Evolutionary conservation across 108 stramenopile genomes (phyloP).

Genomic region (Stephanodiscus triporus): DNA sequence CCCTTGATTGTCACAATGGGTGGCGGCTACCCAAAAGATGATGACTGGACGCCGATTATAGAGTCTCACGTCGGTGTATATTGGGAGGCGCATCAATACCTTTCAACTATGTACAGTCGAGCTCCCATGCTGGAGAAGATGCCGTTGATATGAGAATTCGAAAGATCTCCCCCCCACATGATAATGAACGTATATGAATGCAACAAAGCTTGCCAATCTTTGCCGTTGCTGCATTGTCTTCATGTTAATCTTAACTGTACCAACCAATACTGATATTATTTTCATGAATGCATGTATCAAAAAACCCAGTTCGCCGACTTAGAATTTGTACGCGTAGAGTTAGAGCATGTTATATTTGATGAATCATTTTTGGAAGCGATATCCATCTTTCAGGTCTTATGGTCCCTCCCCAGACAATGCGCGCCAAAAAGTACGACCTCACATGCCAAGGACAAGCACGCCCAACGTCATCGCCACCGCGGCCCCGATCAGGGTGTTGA

Average conservation of each 20-base stretch:
- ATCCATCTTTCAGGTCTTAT: not conserved
- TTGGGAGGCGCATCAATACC: conserved; percentile 65
- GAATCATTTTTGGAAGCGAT: too few relatives aligned
- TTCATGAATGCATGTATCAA: too few relatives aligned
- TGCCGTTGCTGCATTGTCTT: too few relatives aligned
- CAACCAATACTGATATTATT: too few relatives aligned
- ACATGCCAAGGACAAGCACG: conserved; percentile 20
- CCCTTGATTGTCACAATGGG: conserved; percentile 87
- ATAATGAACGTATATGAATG: too few relatives aligned
- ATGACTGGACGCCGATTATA: conserved; percentile 75
- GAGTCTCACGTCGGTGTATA: conserved; percentile 81
- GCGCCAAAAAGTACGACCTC: not conserved
- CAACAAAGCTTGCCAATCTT: too few relatives aligned
- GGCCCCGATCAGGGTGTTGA: conserved; percentile 93
- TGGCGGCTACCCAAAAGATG: conserved; percentile 79
- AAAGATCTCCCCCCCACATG: too few relatives aligned
- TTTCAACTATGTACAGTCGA: conserved; percentile 4
- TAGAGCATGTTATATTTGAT: too few relatives aligned
- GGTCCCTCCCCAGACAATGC: not conserved
- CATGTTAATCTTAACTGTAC: too few relatives aligned
- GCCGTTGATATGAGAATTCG: not conserved
- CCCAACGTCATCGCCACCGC: conserved; percentile 73
- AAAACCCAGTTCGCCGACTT: too few relatives aligned
- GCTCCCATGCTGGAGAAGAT: not conserved
- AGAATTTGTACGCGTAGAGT: too few relatives aligned